phyloP scores from a whole-genome alignment of 2,329 filamentous ascomycete species.

The Aureobasidium namibiae region DNA sequence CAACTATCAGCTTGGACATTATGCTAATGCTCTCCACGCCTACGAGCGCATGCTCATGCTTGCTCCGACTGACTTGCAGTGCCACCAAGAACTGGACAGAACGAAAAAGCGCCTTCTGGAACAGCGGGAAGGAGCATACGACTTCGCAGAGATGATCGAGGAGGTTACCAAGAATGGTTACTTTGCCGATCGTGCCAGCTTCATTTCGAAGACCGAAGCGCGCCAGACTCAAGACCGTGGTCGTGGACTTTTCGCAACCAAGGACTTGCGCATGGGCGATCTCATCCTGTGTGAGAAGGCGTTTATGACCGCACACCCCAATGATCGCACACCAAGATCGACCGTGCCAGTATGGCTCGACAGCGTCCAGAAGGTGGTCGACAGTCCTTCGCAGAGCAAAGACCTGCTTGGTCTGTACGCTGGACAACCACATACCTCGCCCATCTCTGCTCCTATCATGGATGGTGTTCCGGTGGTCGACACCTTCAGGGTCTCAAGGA shows the following conservation, averaged over 20 bases:
- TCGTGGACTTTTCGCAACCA: not conserved
- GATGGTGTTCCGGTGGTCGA: not conserved
- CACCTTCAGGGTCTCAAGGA: not conserved
- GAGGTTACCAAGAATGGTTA: not conserved
- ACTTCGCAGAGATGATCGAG: conserved; percentile 18
- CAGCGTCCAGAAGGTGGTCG: conserved; percentile 17
- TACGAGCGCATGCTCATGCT: conserved; percentile 15
- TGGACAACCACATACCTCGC: not conserved
- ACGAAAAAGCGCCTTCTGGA: conserved; percentile 17
- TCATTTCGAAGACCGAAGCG: conserved; percentile 4
- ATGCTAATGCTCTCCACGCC: conserved; percentile 4
- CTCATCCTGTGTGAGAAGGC: conserved; percentile 20
- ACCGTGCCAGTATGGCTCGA: conserved; percentile 9
- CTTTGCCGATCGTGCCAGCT: conserved; percentile 19
- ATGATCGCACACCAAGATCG: conserved; percentile 14
- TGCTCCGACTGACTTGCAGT: conserved; percentile 15
- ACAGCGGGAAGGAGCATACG: conserved; percentile 17
- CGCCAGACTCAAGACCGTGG: not conserved
- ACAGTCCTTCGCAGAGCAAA: conserved; percentile 14
- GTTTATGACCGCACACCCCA: conserved; percentile 13
- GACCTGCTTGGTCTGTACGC: conserved; percentile 17
- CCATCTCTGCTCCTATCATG: not conserved
- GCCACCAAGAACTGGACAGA: conserved; percentile 10
- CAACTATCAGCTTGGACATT: conserved; percentile 20
- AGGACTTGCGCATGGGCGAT: not conserved